These are phyloP conservation scores for Aureobasidium melanogenum DNA, from an alignment of 2,329 filamentous ascomycete genomes.

Conservation along the genomic window DNA sequence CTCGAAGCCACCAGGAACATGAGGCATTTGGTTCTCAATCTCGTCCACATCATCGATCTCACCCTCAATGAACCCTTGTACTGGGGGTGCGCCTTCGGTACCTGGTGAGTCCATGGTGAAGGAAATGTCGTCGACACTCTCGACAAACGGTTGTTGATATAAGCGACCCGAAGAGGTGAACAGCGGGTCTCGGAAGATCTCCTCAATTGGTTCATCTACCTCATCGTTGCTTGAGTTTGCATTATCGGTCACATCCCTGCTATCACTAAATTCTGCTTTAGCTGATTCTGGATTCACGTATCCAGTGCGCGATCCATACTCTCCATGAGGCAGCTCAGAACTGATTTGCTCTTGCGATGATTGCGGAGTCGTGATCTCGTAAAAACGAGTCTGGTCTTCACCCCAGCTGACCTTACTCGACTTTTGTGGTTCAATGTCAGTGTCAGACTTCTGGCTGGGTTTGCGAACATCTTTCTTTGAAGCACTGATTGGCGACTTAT, in stretches of 20 bases:
- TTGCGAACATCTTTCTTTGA: background rate
- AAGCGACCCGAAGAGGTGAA: slow-evolving; percentile 1
- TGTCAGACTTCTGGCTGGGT: slow-evolving; percentile 9
- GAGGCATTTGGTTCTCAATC: slow-evolving; percentile 35
- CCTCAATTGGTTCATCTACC: slow-evolving; percentile 15
- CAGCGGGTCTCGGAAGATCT: background rate
- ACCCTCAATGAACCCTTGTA: slow-evolving; percentile 32
- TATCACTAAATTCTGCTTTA: background rate
- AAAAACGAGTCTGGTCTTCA: slow-evolving; percentile 37
- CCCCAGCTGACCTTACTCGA: slow-evolving; percentile 36
- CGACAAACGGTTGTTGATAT: slow-evolving; percentile 33
- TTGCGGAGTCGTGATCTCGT: slow-evolving; percentile 38
- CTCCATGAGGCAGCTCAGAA: slow-evolving; percentile 10
- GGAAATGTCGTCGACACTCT: slow-evolving; percentile 33
- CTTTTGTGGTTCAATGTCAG: slow-evolving; percentile 8
- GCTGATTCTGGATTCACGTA: background rate
- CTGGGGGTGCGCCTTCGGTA: slow-evolving; percentile 23
- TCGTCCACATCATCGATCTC: slow-evolving; percentile 50
- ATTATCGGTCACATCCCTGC: slow-evolving; percentile 19
- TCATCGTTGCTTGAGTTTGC: slow-evolving; percentile 12
- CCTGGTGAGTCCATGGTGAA: slow-evolving; percentile 23
- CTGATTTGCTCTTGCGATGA: slow-evolving; percentile 31
- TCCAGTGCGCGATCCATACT: background rate
- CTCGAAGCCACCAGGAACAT: slow-evolving; percentile 55
- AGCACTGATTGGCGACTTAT: slow-evolving; percentile 29